phyloP scores from a whole-genome alignment of 2,329 filamentous ascomycete species.

The Nemania diffusa region DNA sequence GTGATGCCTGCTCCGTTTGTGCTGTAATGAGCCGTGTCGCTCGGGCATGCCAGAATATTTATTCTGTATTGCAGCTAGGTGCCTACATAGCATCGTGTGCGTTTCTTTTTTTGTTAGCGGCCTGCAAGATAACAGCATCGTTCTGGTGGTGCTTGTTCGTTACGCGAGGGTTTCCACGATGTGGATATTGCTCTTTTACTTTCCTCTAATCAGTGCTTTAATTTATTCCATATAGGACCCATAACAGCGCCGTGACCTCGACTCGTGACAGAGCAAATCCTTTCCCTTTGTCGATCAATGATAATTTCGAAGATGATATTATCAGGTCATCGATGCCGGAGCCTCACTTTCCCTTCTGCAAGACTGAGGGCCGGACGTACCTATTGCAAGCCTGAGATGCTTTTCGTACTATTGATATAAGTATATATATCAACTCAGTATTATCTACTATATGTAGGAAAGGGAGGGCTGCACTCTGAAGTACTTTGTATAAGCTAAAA shows the following conservation, averaged over 20 bases:
- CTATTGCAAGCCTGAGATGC: background rate
- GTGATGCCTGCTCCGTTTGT: background rate
- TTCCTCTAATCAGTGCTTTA: background rate
- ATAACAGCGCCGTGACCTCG: constrained; percentile 27
- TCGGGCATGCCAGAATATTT: background rate
- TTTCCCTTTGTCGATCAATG: constrained; percentile 5
- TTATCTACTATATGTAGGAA: background rate
- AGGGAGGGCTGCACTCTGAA: no score
- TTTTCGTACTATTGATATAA: background rate
- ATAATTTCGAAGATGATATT: constrained; percentile 5
- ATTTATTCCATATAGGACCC: constrained; percentile 16
- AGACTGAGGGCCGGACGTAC: background rate
- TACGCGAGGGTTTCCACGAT: constrained; percentile 39
- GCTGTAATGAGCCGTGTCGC: background rate
- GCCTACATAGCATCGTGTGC: constrained; percentile 7
- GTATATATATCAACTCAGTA: no score
- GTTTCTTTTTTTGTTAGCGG: background rate
- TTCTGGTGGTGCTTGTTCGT: constrained; percentile 31
- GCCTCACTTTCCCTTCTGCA: background rate
- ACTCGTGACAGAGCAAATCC: constrained; percentile 34
- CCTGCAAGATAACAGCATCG: constrained; percentile 17
- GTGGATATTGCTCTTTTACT: constrained; percentile 31
- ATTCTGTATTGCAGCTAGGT: background rate
- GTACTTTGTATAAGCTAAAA: background rate
- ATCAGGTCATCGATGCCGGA: background rate